Evolutionary conservation across 768 basidiomycete species (phyloP).

Genomic region (Lactifluus subvellereus): DNA sequence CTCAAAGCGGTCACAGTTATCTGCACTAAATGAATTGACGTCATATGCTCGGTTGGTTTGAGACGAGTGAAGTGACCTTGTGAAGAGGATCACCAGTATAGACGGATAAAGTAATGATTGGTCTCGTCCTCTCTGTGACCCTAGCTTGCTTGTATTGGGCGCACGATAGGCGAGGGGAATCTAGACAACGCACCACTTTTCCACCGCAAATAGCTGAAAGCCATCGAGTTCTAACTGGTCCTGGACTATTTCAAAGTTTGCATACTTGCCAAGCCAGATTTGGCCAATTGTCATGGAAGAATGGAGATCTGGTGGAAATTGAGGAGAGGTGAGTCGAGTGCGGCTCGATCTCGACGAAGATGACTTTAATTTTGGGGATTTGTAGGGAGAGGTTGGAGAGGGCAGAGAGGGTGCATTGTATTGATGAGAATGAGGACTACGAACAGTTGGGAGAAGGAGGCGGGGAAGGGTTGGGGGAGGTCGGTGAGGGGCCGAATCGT

Average conservation of each 20-base stretch:
- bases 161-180: constrained; percentile 1
- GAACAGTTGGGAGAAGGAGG: constrained; percentile 24
- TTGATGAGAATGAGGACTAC: background rate
- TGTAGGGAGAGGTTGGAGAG: background rate
- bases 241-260: constrained; percentile 45
- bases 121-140: constrained; percentile 62
- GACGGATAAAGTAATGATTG: constrained; percentile 59
- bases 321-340: constrained; percentile 18
- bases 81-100: constrained; percentile 72
- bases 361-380: constrained; percentile 15
- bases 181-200: constrained; percentile 58
- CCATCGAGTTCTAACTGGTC: constrained; percentile 48
- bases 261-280: constrained; percentile 42
- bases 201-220: constrained; percentile 82
- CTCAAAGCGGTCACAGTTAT: constrained; percentile 55
- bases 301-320: background rate
- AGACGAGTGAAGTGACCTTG: constrained; percentile 36
- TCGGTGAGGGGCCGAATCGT: background rate
- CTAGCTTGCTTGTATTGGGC: constrained; percentile 30
- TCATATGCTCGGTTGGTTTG: background rate
- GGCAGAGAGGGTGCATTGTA: background rate
- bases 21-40: constrained; percentile 31
- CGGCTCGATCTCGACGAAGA: constrained; percentile 15
- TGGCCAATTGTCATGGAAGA: constrained; percentile 13
- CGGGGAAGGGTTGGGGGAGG: constrained; percentile 1